Base-by-base conservation (phyloP, 345 rosid species). In the Salix exigua region DNA sequence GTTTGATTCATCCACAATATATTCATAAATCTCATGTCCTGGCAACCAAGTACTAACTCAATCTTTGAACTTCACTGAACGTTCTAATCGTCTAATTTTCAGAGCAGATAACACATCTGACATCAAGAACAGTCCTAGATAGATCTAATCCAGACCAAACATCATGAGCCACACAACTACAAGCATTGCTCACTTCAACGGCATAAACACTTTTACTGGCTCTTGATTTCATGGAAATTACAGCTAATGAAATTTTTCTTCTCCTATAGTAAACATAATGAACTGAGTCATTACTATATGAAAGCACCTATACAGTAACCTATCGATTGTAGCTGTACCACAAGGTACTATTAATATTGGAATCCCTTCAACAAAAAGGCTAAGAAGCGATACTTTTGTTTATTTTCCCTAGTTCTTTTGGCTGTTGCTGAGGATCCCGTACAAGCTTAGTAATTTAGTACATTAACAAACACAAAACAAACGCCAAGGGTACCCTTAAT, bases 391-490 rank as follows among this genome's bases (percentile, higher is more conserved):
- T 7, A 53, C 23, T 53, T 53, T n/a, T 7, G 73, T 70, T 25
- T 21, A 70, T 70, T 69, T 70, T 55, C 53, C 60, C 8, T 7
- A 23, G 26, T 46, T 9, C 10, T 60, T 73, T 30, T 26, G 70
- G 25, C 44, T 46, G n/a, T 55, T 30, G 38, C 26, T 64, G 13
- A 64, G 77, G 46, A 69, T 37, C 70, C 77, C n/a, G 31, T 30
- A 30, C 48, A n/a, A 61, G 68, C 60, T 30, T 50, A 44, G 60
- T 51, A 68, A 26, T 44, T 76, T 69, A 51, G 61, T 21, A n/a
- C 26, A 61, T 70, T 42, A 70, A 44, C 60, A 68, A 18, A 55
- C 14, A 64, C 64, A 35, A 71, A 64, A 71, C 64, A 23, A n/a
- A 40, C 21, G 51, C 50, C 64, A 30, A 68, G 73, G 51, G 72